Conservation (phyloP, 208 protist species). For the Trichomonas gallinae region DNA sequence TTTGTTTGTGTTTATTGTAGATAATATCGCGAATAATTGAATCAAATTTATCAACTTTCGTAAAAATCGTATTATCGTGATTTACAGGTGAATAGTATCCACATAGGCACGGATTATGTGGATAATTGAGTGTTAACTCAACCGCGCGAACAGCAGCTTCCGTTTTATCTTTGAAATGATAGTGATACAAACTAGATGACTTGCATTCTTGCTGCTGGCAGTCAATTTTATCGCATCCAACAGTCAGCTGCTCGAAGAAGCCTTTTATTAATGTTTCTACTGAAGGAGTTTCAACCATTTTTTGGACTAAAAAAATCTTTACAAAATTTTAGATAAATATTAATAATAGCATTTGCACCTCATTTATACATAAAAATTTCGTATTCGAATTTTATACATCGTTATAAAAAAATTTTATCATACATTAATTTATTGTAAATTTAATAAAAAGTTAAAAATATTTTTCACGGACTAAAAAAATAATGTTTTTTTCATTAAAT, state of each 20-base stretch:
- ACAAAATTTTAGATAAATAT: too few species aligned
- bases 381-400: too few species aligned
- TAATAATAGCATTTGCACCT: too few species aligned
- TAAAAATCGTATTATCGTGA: not conserved
- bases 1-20: not conserved
- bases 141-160: not conserved
- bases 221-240: not conserved
- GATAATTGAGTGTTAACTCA: not conserved
- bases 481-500: too few species aligned
- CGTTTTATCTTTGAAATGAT: not conserved
- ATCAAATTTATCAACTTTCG: not conserved
- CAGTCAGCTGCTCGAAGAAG: not conserved
- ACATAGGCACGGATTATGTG: not conserved
- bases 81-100: not conserved
- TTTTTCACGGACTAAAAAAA: too few species aligned
- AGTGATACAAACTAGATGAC: not conserved
- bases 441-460: too few species aligned
- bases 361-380: too few species aligned
- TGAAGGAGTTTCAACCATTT: not conserved
- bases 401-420: too few species aligned
- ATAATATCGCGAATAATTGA: not conserved
- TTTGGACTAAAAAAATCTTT: too few species aligned
- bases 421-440: too few species aligned
- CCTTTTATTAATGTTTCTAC: not conserved
- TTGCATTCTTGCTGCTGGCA: not conserved